These are phyloP conservation scores for Debaryomyces udenii DNA, from an alignment of 1,139 yeast genomes.

Conservation along the genomic window DNA sequence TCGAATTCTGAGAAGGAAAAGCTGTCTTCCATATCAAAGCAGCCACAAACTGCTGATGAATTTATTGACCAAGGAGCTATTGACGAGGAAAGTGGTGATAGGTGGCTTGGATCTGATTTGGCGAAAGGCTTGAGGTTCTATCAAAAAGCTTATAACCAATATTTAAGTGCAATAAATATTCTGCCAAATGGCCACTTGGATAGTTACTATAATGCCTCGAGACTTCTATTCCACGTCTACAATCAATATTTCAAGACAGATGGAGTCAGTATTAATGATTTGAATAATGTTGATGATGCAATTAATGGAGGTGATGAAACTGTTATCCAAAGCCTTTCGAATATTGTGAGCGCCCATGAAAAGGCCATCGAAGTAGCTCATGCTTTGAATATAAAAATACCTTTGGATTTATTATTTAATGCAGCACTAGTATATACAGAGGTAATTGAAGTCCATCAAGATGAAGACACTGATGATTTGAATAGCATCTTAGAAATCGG, in stretches of 20 bases:
- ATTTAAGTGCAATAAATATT: constrained; percentile 32
- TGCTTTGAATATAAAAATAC: constrained; percentile 18
- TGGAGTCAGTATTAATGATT: constrained; percentile 40
- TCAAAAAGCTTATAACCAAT: constrained; percentile 48
- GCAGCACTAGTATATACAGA: constrained; percentile 52
- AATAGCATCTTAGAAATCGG: constrained; percentile 22
- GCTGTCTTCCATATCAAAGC: not conserved
- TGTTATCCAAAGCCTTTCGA: constrained; percentile 41
- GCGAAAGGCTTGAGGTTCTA: constrained; percentile 56
- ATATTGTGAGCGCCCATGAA: constrained; percentile 44
- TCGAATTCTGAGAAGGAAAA: constrained; percentile 8
- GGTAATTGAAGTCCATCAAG: constrained; percentile 41
- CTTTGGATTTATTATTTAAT: constrained; percentile 49
- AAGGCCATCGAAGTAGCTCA: constrained; percentile 28
- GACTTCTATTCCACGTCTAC: constrained; percentile 54
- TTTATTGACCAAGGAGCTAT: constrained; percentile 48
- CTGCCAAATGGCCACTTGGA: constrained; percentile 28
- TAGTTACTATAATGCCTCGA: constrained; percentile 49
- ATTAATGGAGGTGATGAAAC: constrained; percentile 31
- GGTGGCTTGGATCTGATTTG: constrained; percentile 60
- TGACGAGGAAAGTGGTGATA: constrained; percentile 60
- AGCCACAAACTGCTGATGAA: constrained; percentile 47
- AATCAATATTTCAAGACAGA: constrained; percentile 46
- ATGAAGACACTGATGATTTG: constrained; percentile 17
- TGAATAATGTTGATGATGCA: constrained; percentile 47